Conservation (phyloP, 2,329 filamentous ascomycete species). For the Fusarium sp. region DNA sequence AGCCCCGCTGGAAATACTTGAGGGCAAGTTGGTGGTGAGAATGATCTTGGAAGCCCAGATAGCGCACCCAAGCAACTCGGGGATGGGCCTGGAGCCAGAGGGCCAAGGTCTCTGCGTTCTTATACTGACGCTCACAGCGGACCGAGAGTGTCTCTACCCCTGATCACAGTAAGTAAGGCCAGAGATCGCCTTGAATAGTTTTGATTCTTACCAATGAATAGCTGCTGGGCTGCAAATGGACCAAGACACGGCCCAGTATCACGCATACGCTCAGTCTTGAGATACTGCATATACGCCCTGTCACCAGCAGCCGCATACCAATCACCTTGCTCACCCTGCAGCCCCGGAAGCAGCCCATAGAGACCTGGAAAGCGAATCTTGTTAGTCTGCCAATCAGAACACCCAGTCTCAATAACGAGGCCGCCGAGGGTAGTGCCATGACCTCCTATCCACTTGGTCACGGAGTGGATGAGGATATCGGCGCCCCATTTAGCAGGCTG, state of each 20-base stretch:
- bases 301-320: background rate
- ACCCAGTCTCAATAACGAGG: background rate
- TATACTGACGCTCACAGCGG: background rate
- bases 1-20: background rate
- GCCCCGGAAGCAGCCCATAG: background rate
- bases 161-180: background rate
- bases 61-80: background rate
- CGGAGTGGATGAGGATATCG: background rate
- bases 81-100: background rate
- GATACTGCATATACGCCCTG: background rate
- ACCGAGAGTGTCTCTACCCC: background rate
- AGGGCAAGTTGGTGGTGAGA: background rate
- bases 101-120: background rate
- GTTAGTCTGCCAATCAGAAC: background rate
- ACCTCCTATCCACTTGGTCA: background rate
- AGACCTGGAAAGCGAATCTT: background rate
- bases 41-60: background rate
- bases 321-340: background rate
- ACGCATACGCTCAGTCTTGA: background rate
- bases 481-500: background rate
- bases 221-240: background rate
- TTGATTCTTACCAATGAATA: background rate
- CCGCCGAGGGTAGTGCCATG: background rate
- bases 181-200: accelerated
- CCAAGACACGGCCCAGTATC: background rate